Conservation (phyloP, 2,329 filamentous ascomycete species). For the Ceratocystis colombiana region DNA sequence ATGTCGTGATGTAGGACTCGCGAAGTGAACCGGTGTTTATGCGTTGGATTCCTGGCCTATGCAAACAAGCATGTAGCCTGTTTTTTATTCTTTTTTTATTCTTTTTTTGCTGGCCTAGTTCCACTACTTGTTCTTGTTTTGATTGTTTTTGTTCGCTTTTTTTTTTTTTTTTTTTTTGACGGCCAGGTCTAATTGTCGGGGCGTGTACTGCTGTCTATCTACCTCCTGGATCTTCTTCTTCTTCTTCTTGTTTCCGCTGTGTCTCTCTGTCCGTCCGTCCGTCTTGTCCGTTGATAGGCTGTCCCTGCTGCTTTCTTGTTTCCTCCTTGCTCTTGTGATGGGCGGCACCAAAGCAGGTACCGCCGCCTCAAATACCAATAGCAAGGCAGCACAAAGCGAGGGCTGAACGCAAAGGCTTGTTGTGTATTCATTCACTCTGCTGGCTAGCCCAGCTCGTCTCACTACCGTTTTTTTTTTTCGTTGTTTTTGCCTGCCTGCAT, state of each 20-base stretch:
- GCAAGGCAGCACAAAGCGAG: slow-evolving; percentile 5
- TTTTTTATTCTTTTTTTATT: background rate
- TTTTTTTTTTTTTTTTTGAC: background rate
- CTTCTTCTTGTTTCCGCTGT: background rate
- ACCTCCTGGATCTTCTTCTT: background rate
- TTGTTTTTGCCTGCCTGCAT: background rate
- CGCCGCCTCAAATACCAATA: background rate
- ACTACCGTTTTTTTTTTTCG: background rate
- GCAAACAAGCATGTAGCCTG: slow-evolving; percentile 13
- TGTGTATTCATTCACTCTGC: background rate
- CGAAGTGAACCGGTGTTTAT: background rate
- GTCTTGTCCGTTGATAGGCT: background rate
- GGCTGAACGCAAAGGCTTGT: slow-evolving; percentile 1
- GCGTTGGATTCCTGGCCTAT: background rate
- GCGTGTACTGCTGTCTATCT: background rate
- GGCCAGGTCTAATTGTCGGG: too few relatives aligned
- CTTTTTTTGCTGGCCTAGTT: too few relatives aligned
- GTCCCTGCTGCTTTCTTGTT: background rate
- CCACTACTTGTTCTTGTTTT: too few relatives aligned
- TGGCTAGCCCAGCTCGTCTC: background rate
- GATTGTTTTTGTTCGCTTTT: too few relatives aligned
- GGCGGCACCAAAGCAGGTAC: background rate
- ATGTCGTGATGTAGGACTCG: background rate
- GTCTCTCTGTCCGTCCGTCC: background rate
- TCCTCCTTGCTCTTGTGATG: background rate